Evolutionary conservation across 2,329 filamentous ascomycete species (phyloP), one percentile per base, ranked within the genome.

Genomic region (Pseudogymnoascus sp.): DNA sequence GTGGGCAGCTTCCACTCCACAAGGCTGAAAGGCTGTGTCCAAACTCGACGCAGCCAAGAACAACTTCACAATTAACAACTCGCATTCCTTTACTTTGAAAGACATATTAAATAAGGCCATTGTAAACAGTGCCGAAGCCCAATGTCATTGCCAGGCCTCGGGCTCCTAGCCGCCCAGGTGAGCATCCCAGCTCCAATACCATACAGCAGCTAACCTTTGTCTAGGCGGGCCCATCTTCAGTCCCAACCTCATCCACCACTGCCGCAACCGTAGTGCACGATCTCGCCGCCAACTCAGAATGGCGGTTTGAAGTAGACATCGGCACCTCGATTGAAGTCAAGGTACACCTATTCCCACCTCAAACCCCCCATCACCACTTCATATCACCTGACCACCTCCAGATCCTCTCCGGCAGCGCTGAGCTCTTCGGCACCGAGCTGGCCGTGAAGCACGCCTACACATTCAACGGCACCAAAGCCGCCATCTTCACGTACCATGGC

Each of bases 351-450:
- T 23, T 35, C 16, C 12, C 19, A 22, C 16, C 60, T 16, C 25
- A 28, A 42, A 6, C 28, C 7, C 25, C 19, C 12, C 5, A 16
- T 14, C 58, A 65, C 75, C 72, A 65, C 74, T 75, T 63, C 69
- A 73, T 30, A 64, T 82, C 60, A 74, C 75, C 39, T 39, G 39
- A 55, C 58, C 23, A 45, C 9, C 9, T 80, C 36, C 45, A 92
- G 78, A 80, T 97, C 25, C 77, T 91, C 62, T 85, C 83, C 35
- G 94, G 94, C 65, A 91, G 88, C 1, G 94, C 93, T 58, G 94
- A 99, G 75, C 86, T 96, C 71, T 96, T 97, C 73, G 94, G 94
- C 72, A 92, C 93, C 62, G 94, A 99, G 77, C 88, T 99, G 45
- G 92, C 92, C 9, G 82, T 84, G 8, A 89, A 88, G 62, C 88